phyloP scores from a whole-genome alignment of 1,284 basidiomycete species.

The Malassezia psittaci region DNA sequence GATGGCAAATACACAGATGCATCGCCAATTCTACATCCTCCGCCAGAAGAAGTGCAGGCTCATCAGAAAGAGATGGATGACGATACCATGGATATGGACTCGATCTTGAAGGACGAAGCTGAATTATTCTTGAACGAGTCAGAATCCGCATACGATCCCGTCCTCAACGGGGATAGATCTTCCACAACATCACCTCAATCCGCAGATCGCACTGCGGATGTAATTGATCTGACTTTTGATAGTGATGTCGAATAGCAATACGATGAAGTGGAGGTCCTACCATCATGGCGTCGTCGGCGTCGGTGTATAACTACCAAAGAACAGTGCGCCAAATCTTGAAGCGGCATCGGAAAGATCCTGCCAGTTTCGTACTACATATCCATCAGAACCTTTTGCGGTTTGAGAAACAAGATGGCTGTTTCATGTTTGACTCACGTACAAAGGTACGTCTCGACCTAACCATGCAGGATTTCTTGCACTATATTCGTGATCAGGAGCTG shows the following conservation, averaged over 20 bases:
- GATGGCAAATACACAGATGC: conserved; percentile 61
- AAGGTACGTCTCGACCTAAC: conserved; percentile 11
- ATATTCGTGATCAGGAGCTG: conserved; percentile 35
- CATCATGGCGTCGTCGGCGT: conserved; percentile 42
- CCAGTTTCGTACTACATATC: conserved; percentile 38
- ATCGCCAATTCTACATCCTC: conserved; percentile 6
- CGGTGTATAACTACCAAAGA: conserved; percentile 42
- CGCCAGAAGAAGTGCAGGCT: neutral
- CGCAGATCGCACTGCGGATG: conserved; percentile 4
- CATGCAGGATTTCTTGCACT: conserved; percentile 26
- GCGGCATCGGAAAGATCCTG: conserved; percentile 37
- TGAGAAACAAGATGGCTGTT: conserved; percentile 42
- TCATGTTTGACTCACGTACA: conserved; percentile 39
- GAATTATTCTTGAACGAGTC: neutral
- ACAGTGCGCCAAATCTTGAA: conserved; percentile 41
- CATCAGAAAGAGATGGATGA: neutral
- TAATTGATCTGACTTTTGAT: conserved; percentile 20
- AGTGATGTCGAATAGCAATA: conserved; percentile 11
- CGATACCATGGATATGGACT: neutral
- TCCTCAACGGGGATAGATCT: neutral
- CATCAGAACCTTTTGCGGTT: conserved; percentile 39
- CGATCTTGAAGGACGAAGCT: neutral
- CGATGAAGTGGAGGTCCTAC: neutral
- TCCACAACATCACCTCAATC: neutral
- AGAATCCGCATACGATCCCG: neutral